Base-by-base conservation (phyloP, 1,284 basidiomycete genomes). In the Apiotrichum brassicae region DNA sequence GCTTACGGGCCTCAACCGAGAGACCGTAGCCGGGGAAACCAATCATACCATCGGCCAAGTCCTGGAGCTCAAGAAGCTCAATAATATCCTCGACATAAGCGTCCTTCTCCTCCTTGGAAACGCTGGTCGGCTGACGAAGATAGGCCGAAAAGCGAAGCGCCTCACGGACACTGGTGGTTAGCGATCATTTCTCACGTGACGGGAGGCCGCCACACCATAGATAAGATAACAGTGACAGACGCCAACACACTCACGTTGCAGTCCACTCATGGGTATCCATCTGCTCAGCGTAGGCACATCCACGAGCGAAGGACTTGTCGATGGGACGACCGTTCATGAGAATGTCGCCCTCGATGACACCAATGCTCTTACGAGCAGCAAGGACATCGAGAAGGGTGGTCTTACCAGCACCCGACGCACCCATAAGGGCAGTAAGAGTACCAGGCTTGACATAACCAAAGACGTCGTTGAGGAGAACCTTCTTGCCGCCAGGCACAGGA, bases 221-320 rank as follows among this genome's bases (percentile, higher is more conserved):
- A n/a, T n/a, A n/a, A 30, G 28, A 30, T 14, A 30, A 8, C 8
- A 8, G 28, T 30, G 28, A 14, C 28, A 8, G 28, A 30, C 28
- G 28, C 25, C 28, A 8, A 30, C 8, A 30, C 28, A 30, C 28
- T 30, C 14, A 30, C 28, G 79, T 80, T 6, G 88, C 81, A 12
- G 86, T 89, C 54, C 81, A 84, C 70, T 90, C 87, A 68, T 93
- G 90, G 2, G 86, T 83, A 62, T 93, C 89, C 80, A 65, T 61
- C 50, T 55, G 55, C 40, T 60, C 57, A 30, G 85, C 86, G 54
- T 77, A 79, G 8, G 76, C 79, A 35, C 78, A 79, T 36, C 76
- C 76, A 49, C 79, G 74, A 30, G 65, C 64, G 54, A 72, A 72
- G 50, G 72, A 75, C 39, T 70, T 61, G 41, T 73, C 75, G 12